These are phyloP conservation scores for Bromus sterilis DNA, from an alignment of 176 grass and related monocot species.

Conservation along the genomic window DNA sequence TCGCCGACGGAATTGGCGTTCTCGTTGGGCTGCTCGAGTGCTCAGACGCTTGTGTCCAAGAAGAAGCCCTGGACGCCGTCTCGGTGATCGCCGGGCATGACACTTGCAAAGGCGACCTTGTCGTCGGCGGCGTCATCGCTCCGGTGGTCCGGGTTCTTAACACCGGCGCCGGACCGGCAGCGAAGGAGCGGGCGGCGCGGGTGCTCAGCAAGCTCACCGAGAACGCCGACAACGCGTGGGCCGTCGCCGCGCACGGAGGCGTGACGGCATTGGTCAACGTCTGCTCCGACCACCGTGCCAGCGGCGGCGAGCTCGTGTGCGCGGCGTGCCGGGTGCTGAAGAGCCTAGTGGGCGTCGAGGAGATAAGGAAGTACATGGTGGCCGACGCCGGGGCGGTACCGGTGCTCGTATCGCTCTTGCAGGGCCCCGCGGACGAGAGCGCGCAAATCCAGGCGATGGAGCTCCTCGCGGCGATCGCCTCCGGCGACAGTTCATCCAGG, in stretches of 20 bases:
- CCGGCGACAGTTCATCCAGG: slow-evolving; percentile 16
- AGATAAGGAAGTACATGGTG: slow-evolving; percentile 82
- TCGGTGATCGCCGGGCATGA: slow-evolving; percentile 48
- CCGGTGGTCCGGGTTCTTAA: slow-evolving; percentile 57
- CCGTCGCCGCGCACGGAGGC: slow-evolving; percentile 83
- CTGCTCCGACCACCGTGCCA: slow-evolving; percentile 23
- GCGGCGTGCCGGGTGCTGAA: slow-evolving; percentile 58
- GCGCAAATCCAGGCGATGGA: slow-evolving; percentile 61
- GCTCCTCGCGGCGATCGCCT: slow-evolving; percentile 45
- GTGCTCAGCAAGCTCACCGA: slow-evolving; percentile 70
- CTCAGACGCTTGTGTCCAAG: slow-evolving; percentile 30
- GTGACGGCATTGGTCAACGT: slow-evolving; percentile 55
- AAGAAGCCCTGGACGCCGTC: slow-evolving; percentile 49
- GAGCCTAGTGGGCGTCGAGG: slow-evolving; percentile 63
- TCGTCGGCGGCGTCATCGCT: slow-evolving; percentile 43
- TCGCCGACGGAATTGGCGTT: slow-evolving; percentile 33
- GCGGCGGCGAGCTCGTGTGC: slow-evolving; percentile 36
- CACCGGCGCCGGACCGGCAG: not conserved
- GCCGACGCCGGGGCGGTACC: slow-evolving; percentile 45
- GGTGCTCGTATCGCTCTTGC: slow-evolving; percentile 45
- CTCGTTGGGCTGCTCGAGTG: slow-evolving; percentile 62
- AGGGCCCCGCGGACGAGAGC: slow-evolving; percentile 32
- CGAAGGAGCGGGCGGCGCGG: slow-evolving; percentile 48
- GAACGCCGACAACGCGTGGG: slow-evolving; percentile 89
- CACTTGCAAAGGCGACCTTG: slow-evolving; percentile 41